Evolutionary conservation across 1,284 basidiomycete genomes (phyloP).

Genomic region (Fomitopsis palustris): DNA sequence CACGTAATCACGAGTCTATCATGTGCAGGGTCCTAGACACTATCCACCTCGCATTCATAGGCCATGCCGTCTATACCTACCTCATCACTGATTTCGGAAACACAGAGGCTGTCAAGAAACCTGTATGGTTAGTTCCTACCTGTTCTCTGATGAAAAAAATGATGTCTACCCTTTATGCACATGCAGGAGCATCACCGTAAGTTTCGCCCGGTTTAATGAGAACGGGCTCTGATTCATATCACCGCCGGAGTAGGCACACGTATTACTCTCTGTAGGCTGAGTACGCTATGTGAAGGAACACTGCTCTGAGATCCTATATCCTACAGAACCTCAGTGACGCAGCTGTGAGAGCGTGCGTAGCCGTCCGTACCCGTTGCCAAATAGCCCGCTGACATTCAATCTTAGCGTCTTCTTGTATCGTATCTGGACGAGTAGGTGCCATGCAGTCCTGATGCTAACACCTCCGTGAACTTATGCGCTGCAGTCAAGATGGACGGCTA

Average conservation of each 20-base stretch:
- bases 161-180: no score
- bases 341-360: neutral
- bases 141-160: no score
- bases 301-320: neutral
- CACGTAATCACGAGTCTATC: neutral
- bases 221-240: neutral
- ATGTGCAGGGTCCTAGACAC: constrained; percentile 14
- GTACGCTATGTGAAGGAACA: neutral
- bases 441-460: neutral
- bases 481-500: neutral
- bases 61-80: constrained; percentile 14
- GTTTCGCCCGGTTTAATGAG: neutral
- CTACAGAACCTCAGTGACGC: constrained; percentile 1
- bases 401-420: neutral
- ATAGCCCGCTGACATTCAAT: neutral
- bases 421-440: neutral
- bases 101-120: constrained; percentile 2
- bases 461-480: neutral
- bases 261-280: neutral
- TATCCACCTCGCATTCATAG: constrained; percentile 10
- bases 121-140: constrained; percentile 6
- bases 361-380: neutral
- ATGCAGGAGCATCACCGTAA: constrained; percentile 8
- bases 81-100: constrained; percentile 14
- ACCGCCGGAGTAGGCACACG: neutral